Base-by-base conservation (phyloP, 176 grass and related monocot genomes). In the Triticum aestivum region DNA sequence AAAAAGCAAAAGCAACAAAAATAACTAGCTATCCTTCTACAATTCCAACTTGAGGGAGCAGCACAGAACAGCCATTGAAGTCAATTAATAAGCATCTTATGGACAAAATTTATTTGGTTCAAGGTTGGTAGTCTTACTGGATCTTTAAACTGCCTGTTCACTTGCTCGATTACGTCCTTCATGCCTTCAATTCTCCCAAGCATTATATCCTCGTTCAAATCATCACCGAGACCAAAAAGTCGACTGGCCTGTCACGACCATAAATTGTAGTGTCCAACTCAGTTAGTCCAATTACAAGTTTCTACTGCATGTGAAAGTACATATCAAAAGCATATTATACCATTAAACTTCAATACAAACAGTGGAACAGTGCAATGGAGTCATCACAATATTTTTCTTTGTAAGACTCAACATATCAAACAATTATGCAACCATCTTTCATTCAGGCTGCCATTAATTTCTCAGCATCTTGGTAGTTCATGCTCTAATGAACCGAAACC, bases 91-190 rank as follows among this genome's bases (percentile, higher is more conserved):
- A 52, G 84, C 13, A 69, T 13, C 3, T n/a, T 49, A 62, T 69
- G 33, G 11, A 64, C 32, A 49, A 84, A 64, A 66, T 34, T 69
- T n/a, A 27, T 75, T 3, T 62, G 29, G 9, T 85, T 79, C 17
- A 73, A 63, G 68, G 56, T 78, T 27, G 2, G 5, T 34, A 80
- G 65, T 81, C 94, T 96, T 97, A 99, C 97, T 21, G 97, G 94
- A 91, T 99, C 94, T 93, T 99, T 99, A 88, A 99, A 99, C 86
- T 99, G 97, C 71, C 15, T 94, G 87, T 99, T 99, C 78, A 99
- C 97, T 93, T 99, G 94, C 85, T 99, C 94, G 47, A 99, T 99
- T 49, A 99, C 88, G 14, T 97, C 97, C 69, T 94, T 99, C 91
- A 99, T 99, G 75, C 94, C 94, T 86, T 99, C 97, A 0, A 99